A percentile compares a stretch with the other conserved stretches of the same genome.
These are phyloP conservation scores for Gillenia trifoliata DNA, from an alignment of 306 rosid genomes.

Conservation along the genomic window DNA sequence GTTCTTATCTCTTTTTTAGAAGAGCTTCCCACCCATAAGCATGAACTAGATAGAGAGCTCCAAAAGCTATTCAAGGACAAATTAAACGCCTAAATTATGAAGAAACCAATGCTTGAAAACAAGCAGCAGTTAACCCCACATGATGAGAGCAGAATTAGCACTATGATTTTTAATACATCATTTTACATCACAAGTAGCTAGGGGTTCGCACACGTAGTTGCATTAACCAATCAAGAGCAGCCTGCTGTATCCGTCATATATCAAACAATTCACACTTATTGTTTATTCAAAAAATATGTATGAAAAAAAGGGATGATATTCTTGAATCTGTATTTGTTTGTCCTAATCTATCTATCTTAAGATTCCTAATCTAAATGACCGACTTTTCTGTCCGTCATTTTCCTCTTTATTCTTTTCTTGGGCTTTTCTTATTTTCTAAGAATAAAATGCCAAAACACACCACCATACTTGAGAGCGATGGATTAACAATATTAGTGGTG, in stretches of 20 bases:
- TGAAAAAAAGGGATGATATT: neutral
- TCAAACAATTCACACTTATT: neutral
- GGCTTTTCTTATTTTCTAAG: neutral
- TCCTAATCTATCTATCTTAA: slow-evolving; percentile 1
- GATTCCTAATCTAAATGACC: slow-evolving; percentile 5
- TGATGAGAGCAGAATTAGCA: neutral
- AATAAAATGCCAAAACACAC: slow-evolving; percentile 13
- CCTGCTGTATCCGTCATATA: neutral
- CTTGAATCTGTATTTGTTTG: neutral
- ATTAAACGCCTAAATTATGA: neutral
- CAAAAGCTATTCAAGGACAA: neutral
- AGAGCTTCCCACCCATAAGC: neutral
- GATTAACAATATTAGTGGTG: neutral
- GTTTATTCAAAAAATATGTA: neutral
- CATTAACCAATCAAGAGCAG: neutral
- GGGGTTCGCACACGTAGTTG: neutral
- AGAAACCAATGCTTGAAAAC: neutral
- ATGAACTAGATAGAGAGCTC: neutral
- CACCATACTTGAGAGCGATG: neutral
- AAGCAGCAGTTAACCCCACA: neutral
- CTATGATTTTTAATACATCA: neutral
- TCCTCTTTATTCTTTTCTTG: slow-evolving; percentile 10
- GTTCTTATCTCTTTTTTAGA: no score
- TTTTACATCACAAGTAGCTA: neutral
- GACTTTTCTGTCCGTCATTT: neutral